Conservation (phyloP, 2,329 filamentous ascomycete genomes). For the Stromatinia cepivora region DNA sequence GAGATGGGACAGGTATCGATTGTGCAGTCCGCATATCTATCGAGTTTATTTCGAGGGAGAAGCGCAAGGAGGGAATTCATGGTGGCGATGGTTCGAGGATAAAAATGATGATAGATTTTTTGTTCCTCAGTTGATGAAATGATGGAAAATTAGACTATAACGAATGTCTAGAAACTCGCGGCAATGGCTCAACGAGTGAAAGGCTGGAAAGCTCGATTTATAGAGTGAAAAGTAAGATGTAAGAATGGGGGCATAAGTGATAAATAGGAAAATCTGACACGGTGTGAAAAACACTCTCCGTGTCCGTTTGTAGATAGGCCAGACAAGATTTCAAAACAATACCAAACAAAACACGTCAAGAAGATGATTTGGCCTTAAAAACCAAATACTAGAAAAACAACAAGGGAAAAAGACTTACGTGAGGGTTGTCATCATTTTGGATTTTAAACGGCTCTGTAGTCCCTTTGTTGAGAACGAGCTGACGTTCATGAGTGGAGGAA, state of each 20-base stretch:
- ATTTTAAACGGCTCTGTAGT: background rate
- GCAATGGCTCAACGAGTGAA: background rate
- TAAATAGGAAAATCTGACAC: background rate
- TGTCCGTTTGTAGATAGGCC: background rate
- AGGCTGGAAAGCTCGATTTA: background rate
- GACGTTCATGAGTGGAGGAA: conserved; percentile 4
- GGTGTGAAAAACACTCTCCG: background rate
- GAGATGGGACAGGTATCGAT: conserved; percentile 39
- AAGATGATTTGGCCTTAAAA: background rate
- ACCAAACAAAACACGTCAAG: background rate
- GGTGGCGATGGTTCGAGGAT: background rate
- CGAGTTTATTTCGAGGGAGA: conserved; percentile 13
- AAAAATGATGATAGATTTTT: background rate
- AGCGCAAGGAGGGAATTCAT: conserved; percentile 11
- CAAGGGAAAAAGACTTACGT: conserved; percentile 1
- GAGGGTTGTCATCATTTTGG: conserved; percentile 9
- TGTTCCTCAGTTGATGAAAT: background rate
- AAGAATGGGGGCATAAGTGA: background rate
- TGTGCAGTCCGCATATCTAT: conserved; percentile 10
- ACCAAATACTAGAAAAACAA: background rate
- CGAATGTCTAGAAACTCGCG: background rate
- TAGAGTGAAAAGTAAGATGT: background rate
- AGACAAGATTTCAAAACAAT: background rate
- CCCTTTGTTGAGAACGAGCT: conserved; percentile 4
- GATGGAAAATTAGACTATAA: background rate